Evolutionary conservation across 495 filamentous ascomycete species (phyloP).

Genomic region (Astrothelium macrocarpum): DNA sequence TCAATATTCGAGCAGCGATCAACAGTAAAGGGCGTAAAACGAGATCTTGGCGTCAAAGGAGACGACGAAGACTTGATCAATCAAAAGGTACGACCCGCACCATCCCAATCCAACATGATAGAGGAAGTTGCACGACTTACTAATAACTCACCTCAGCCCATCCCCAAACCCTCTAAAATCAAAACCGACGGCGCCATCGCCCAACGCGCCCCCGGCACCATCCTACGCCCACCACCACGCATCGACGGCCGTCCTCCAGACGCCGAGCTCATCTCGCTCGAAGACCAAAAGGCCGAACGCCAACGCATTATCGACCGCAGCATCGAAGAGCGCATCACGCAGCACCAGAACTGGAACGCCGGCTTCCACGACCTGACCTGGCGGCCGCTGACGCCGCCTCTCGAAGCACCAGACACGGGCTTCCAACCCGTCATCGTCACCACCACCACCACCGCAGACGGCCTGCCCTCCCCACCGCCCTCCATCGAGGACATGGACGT

Average conservation of each 20-base stretch:
- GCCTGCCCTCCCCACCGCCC: constrained; percentile 18
- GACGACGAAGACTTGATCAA: constrained; percentile 88
- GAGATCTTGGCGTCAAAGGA: constrained; percentile 64
- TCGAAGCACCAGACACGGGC: constrained; percentile 43
- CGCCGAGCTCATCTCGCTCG: constrained; percentile 65
- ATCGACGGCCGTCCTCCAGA: constrained; percentile 60
- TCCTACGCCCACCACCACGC: constrained; percentile 57
- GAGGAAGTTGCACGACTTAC: background rate
- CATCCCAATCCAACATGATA: constrained; percentile 3
- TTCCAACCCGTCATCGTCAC: constrained; percentile 56
- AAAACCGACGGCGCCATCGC: constrained; percentile 35
- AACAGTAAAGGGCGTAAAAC: constrained; percentile 66
- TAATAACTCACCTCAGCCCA: constrained; percentile 24
- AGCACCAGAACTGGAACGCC: constrained; percentile 80
- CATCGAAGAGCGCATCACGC: constrained; percentile 68
- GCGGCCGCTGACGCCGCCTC: constrained; percentile 66
- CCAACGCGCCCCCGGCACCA: constrained; percentile 16
- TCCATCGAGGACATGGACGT: constrained; percentile 18
- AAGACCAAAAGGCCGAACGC: constrained; percentile 69
- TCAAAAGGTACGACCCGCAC: constrained; percentile 58
- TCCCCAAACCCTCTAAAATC: constrained; percentile 41
- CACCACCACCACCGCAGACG: background rate
- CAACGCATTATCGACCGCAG: constrained; percentile 67
- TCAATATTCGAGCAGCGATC: constrained; percentile 70
- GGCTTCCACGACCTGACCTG: constrained; percentile 75